phyloP scores from a whole-genome alignment of 352 stramenopile genomes.

The Globisporangium cylindrosporum region DNA sequence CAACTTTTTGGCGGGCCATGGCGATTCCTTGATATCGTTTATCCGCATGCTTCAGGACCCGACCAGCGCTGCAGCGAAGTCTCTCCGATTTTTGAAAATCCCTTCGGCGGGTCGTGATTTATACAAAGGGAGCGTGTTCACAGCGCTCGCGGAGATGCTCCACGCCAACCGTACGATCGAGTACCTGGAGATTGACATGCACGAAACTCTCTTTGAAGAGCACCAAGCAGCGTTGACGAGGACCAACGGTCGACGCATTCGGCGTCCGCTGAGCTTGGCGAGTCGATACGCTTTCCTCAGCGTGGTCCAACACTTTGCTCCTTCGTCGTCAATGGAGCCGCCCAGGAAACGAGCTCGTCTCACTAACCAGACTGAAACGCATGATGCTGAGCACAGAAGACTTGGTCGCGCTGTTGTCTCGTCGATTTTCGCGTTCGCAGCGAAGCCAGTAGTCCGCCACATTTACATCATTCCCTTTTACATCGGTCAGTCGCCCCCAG shows the following conservation, averaged over 20 bases:
- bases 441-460: neutral
- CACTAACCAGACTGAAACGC: neutral
- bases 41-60: conserved; percentile 4
- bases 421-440: conserved; percentile 6
- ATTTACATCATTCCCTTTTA: neutral
- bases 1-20: neutral
- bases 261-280: neutral
- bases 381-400: too few relatives aligned
- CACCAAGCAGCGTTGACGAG: neutral
- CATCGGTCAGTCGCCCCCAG: too few relatives aligned
- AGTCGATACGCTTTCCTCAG: conserved; percentile 3
- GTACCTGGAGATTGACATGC: neutral
- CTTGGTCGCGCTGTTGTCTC: neutral
- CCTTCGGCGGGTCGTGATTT: neutral
- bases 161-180: neutral
- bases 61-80: neutral
- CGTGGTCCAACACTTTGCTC: neutral
- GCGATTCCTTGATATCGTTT: neutral
- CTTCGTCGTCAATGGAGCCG: neutral
- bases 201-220: neutral
- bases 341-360: neutral
- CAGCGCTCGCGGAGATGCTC: neutral
- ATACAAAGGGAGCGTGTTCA: neutral
- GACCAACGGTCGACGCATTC: neutral
- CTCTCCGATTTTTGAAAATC: neutral